Evolutionary conservation across 345 rosid species (phyloP), one percentile per base, ranked within the genome.

Genomic region (Salix koriyanagi): DNA sequence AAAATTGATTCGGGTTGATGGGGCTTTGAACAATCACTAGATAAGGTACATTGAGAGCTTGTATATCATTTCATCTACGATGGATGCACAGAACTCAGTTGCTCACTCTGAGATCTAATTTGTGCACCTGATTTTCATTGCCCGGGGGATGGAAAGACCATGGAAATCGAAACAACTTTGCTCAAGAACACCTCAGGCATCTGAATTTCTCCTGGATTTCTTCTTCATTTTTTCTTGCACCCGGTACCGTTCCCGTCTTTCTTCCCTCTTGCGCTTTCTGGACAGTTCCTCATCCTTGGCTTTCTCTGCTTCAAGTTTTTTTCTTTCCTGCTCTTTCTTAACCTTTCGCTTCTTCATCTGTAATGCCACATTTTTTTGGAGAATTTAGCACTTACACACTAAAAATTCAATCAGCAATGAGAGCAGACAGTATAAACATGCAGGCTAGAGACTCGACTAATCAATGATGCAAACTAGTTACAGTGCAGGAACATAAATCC

Each of bases 211-310:
- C 54, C 87, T 77, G 3, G 42, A 75, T 83, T 82, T 91, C 88
- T 95, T 93, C 85, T 82, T 87, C 42, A 70, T 32, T 76, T 92
- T 92, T 61, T 93, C 98, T 78, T 92, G 87, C 66, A 19, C 83
- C 30, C 97, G 78, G 73, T 90, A 92, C 74, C 92, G 88, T 76
- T 89, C 97, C 74, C 91, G 89, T 48, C 91, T 79, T 82, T 91
- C 93, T 79, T 91, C 98, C 80, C 98, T 91, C 60, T 67, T 86
- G 36, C 97, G 95, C 83, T 96, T 96, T 81, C 83, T 89, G 1
- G 76, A 81, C 75, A 85, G 32, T 80, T 81, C 81, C 64, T 91
- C 98, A 1, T 83, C 92, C 88, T 96, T 96, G 5, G 90, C 92
- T 86, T 75, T 92, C 85, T 92, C 86, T 65, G 79, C 81, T 70